These are phyloP conservation scores for Phytophthora syringae DNA, from an alignment of 352 stramenopile species.

Conservation along the genomic window DNA sequence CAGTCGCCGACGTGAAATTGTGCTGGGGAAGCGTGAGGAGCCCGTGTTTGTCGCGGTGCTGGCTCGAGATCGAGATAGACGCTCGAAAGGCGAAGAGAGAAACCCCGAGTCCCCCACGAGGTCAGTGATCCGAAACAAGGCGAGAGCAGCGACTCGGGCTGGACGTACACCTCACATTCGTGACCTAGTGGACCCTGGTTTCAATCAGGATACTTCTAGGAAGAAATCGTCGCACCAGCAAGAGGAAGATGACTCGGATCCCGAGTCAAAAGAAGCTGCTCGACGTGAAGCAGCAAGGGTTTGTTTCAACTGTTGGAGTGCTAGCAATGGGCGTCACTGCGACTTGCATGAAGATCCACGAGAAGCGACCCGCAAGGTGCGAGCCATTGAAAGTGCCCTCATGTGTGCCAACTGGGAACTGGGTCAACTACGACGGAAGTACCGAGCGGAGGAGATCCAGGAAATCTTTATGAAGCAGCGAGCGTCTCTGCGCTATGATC, in stretches of 20 bases:
- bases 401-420: constrained; percentile 95
- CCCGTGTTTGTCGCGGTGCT: constrained; percentile 71
- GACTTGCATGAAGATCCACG: constrained; percentile 64
- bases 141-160: constrained; percentile 27
- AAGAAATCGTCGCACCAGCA: constrained; percentile 12
- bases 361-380: constrained; percentile 53
- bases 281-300: constrained; percentile 33
- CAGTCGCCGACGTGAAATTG: constrained; percentile 53
- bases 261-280: constrained; percentile 17
- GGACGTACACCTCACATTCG: constrained; percentile 63
- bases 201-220: constrained; percentile 44
- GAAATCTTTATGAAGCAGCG: constrained; percentile 92
- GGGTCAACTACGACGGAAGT: constrained; percentile 85
- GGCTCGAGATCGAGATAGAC: constrained; percentile 17
- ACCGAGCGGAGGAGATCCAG: constrained; percentile 92
- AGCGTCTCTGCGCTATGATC: constrained; percentile 89
- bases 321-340: constrained; percentile 84
- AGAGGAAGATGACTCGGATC: constrained; percentile 13
- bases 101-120: constrained; percentile 10
- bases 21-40: constrained; percentile 65
- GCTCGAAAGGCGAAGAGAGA: constrained; percentile 3
- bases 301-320: constrained; percentile 96
- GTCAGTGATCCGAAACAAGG: constrained; percentile 19
- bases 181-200: constrained; percentile 78
- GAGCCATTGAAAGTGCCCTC: constrained; percentile 73